Evolutionary conservation across 1,284 basidiomycete genomes (phyloP).

Genomic region (Naganishia albida): DNA sequence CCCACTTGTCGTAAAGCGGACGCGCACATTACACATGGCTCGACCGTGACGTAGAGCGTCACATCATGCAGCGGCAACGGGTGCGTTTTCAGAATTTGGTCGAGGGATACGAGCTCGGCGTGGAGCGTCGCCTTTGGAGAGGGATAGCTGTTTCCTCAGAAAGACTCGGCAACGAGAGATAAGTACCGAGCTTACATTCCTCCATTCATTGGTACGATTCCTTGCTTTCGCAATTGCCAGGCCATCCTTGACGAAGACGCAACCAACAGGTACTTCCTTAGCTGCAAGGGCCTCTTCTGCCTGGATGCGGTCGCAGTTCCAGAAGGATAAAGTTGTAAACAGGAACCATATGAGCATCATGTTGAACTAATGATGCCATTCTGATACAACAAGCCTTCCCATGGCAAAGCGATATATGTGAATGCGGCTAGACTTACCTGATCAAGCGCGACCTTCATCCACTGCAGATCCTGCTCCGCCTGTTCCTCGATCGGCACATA

Average conservation of each 20-base stretch:
- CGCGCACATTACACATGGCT: slow-evolving; percentile 99
- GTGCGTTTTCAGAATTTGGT: slow-evolving; percentile 72
- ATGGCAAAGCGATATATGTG: too few species aligned
- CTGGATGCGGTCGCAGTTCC: slow-evolving; percentile 38
- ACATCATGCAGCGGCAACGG: slow-evolving; percentile 64
- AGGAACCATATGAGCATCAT: slow-evolving; percentile 15
- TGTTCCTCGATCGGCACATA: slow-evolving; percentile 52
- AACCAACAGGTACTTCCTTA: slow-evolving; percentile 93
- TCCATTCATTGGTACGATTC: slow-evolving; percentile 91
- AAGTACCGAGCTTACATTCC: slow-evolving; percentile 68
- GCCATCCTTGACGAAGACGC: slow-evolving; percentile 83
- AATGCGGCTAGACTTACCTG: slow-evolving; percentile 43
- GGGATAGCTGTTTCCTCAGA: too few species aligned
- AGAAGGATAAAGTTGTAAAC: not conserved
- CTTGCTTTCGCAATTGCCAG: slow-evolving; percentile 78
- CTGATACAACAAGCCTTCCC: slow-evolving; percentile 8
- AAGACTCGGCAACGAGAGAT: not conserved
- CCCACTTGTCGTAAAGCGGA: slow-evolving; percentile 91
- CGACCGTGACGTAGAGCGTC: slow-evolving; percentile 95
- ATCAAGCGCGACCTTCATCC: slow-evolving; percentile 54
- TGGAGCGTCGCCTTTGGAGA: slow-evolving; percentile 84
- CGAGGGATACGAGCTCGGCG: slow-evolving; percentile 96
- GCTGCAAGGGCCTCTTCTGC: slow-evolving; percentile 75
- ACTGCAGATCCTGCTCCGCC: slow-evolving; percentile 45
- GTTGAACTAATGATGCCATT: not conserved